These are phyloP conservation scores for Kregervanrija pseudodelftensis DNA, from an alignment of 805 yeast genomes.

Conservation along the genomic window DNA sequence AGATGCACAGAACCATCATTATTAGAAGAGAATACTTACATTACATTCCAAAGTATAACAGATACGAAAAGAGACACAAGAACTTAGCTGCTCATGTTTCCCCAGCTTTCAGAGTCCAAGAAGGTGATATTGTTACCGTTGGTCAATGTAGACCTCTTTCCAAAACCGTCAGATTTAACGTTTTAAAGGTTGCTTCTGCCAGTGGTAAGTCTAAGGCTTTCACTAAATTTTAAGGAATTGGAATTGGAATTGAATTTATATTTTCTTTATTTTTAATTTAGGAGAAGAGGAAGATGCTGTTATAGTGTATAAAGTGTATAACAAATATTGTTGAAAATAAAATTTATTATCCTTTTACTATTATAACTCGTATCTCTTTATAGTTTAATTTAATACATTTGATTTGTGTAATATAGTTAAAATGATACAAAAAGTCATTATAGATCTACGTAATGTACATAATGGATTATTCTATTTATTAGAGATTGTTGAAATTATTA, in stretches of 20 bases:
- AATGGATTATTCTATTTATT: no score
- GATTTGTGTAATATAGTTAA: no score
- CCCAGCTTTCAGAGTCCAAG: constrained; percentile 99
- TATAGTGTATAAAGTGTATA: not conserved
- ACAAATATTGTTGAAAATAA: not conserved
- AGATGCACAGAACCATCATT: constrained; percentile 99
- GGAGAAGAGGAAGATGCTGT: not conserved
- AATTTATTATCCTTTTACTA: not conserved
- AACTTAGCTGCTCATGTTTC: constrained; percentile 99
- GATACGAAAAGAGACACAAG: constrained; percentile 99
- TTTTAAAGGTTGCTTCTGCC: constrained; percentile 88
- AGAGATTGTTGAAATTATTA: no score
- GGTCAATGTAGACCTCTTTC: constrained; percentile 99
- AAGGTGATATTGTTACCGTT: constrained; percentile 98
- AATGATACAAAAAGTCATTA: no score
- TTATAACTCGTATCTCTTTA: not conserved
- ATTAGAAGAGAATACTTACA: constrained; percentile 99
- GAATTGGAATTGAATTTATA: constrained; percentile 7
- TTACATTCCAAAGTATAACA: constrained; percentile 99
- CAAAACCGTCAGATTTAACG: constrained; percentile 99
- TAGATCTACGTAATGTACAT: no score
- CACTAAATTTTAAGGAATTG: constrained; percentile 75
- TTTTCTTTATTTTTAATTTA: not conserved
- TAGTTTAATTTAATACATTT: no score
- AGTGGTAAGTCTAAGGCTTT: constrained; percentile 89